phyloP scores from a whole-genome alignment of 495 filamentous ascomycete species.

The Daldinia concentrica region DNA sequence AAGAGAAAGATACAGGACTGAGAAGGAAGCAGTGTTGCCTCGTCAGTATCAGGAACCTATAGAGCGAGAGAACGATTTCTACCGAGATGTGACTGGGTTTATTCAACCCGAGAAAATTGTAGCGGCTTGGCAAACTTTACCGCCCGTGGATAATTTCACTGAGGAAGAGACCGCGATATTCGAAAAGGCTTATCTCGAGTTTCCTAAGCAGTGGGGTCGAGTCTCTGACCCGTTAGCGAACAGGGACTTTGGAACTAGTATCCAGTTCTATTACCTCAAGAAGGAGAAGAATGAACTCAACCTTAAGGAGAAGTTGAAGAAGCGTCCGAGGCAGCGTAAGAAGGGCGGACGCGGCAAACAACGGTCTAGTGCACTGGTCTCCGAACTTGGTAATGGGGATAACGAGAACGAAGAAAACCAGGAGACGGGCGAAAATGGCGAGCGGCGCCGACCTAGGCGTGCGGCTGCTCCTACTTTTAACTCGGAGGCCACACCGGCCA shows the following conservation, averaged over 20 bases:
- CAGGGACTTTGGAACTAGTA: slow-evolving; percentile 84
- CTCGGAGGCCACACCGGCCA: slow-evolving; percentile 55
- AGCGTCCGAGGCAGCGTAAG: slow-evolving; percentile 71
- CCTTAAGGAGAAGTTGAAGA: slow-evolving; percentile 85
- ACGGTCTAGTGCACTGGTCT: slow-evolving; percentile 78
- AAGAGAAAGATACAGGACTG: slow-evolving; percentile 76
- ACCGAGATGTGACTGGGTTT: slow-evolving; percentile 76
- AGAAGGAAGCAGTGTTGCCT: slow-evolving; percentile 86
- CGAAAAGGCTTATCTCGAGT: slow-evolving; percentile 78
- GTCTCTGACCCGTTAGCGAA: slow-evolving; percentile 78
- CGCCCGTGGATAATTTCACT: slow-evolving; percentile 84
- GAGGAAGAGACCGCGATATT: slow-evolving; percentile 80
- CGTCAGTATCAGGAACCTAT: slow-evolving; percentile 70
- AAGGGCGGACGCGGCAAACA: slow-evolving; percentile 66
- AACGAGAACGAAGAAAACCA: slow-evolving; percentile 63
- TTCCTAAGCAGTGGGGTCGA: slow-evolving; percentile 91
- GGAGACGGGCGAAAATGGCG: slow-evolving; percentile 61
- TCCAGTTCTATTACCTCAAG: slow-evolving; percentile 94
- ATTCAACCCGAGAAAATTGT: slow-evolving; percentile 73
- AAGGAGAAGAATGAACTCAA: slow-evolving; percentile 88
- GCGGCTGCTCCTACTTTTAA: slow-evolving; percentile 64
- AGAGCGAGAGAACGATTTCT: slow-evolving; percentile 63
- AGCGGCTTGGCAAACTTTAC: slow-evolving; percentile 74
- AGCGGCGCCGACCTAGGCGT: slow-evolving; percentile 61
- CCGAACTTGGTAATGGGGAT: slow-evolving; percentile 71